Evolutionary conservation across 2,329 filamentous ascomycete genomes (phyloP).

Genomic region (Lithohypha guttulata): DNA sequence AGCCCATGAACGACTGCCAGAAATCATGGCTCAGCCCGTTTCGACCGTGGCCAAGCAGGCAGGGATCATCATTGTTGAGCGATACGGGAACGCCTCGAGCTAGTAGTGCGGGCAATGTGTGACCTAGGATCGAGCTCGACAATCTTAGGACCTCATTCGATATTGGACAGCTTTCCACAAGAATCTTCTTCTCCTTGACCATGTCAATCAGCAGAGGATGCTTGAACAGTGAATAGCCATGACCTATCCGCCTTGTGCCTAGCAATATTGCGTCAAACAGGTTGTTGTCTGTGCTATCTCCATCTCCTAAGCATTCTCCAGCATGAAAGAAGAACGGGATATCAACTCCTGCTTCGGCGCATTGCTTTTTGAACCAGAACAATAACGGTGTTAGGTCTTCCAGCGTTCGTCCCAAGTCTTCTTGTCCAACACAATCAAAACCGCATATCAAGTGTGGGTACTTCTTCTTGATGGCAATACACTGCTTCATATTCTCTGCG

Average conservation of each 20-base stretch:
- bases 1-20: slow-evolving; percentile 84
- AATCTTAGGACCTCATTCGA: slow-evolving; percentile 79
- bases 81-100: slow-evolving; percentile 74
- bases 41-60: slow-evolving; percentile 71
- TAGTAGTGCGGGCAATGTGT: slow-evolving; percentile 73
- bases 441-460: slow-evolving; percentile 74
- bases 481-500: slow-evolving; percentile 73
- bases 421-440: slow-evolving; percentile 82
- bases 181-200: slow-evolving; percentile 76
- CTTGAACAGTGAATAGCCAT: slow-evolving; percentile 80
- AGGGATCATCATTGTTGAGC: slow-evolving; percentile 84
- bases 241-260: slow-evolving; percentile 78
- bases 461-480: slow-evolving; percentile 67
- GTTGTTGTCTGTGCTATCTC: slow-evolving; percentile 66
- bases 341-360: slow-evolving; percentile 62
- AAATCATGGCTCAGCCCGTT: slow-evolving; percentile 85
- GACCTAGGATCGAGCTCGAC: slow-evolving; percentile 62
- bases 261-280: slow-evolving; percentile 82
- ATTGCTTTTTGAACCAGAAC: slow-evolving; percentile 88
- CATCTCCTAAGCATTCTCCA: slow-evolving; percentile 74
- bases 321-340: slow-evolving; percentile 96
- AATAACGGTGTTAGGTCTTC: slow-evolving; percentile 69
- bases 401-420: slow-evolving; percentile 67
- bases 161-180: slow-evolving; percentile 83
- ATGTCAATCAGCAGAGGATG: slow-evolving; percentile 83